These are phyloP conservation scores for Phytophthora cactorum DNA, from an alignment of 352 stramenopile species.

Conservation along the genomic window DNA sequence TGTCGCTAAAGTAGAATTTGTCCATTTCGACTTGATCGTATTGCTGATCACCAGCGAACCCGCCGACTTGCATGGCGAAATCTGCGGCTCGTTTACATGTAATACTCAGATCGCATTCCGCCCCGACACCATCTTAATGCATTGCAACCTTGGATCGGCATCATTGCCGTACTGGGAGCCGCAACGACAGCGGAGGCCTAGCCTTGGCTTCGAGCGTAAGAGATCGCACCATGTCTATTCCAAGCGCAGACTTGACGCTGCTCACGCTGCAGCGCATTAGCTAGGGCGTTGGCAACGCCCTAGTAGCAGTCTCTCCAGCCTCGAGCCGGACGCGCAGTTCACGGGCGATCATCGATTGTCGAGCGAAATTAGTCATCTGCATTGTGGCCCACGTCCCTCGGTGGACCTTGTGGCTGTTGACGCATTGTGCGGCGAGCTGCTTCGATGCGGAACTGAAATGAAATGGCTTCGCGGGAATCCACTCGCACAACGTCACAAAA, in stretches of 20 bases:
- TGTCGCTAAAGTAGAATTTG: slow-evolving; percentile 6
- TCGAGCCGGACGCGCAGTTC: neutral
- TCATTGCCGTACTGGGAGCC: neutral
- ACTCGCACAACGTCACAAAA: slow-evolving; percentile 17
- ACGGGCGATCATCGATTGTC: slow-evolving; percentile 11
- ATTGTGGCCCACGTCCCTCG: neutral
- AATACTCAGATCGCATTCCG: slow-evolving; percentile 8
- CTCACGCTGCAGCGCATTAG: slow-evolving; percentile 4
- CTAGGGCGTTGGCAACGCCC: slow-evolving; percentile 6
- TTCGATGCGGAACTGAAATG: neutral
- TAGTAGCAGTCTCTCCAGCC: neutral
- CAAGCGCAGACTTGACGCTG: slow-evolving; percentile 1
- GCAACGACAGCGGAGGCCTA: neutral
- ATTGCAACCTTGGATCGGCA: slow-evolving; percentile 2
- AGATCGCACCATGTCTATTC: neutral
- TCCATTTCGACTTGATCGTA: neutral
- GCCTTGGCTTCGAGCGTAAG: neutral
- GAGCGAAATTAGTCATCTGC: slow-evolving; percentile 11
- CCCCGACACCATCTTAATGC: slow-evolving; percentile 17
- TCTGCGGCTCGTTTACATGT: slow-evolving; percentile 25
- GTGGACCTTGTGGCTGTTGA: slow-evolving; percentile 16
- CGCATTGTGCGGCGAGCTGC: slow-evolving; percentile 9
- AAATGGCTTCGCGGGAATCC: slow-evolving; percentile 30
- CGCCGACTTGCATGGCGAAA: slow-evolving; percentile 14
- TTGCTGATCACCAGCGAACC: slow-evolving; percentile 1